phyloP scores from a whole-genome alignment of 2,329 filamentous ascomycete genomes.

The Xylariales sp. region DNA sequence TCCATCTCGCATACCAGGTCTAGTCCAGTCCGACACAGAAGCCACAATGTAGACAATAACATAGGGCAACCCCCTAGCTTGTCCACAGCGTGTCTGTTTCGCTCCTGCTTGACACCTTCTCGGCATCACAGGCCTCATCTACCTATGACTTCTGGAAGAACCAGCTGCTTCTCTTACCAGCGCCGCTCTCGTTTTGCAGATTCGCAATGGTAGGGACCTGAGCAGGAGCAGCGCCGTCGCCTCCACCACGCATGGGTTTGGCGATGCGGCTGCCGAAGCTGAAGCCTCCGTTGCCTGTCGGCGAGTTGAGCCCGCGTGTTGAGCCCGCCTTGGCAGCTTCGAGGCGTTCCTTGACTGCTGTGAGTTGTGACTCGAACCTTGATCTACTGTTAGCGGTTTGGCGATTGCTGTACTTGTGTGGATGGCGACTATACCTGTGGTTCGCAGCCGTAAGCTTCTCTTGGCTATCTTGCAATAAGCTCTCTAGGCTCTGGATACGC shows the following conservation, averaged over 20 bases:
- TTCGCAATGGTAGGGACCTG: conserved; percentile 52
- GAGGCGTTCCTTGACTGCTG: conserved; percentile 94
- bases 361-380: conserved; percentile 96
- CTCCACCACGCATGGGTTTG: conserved; percentile 63
- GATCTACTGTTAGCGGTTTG: conserved; percentile 23
- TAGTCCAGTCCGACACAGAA: conserved; percentile 1
- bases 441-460: conserved; percentile 97
- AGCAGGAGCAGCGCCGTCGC: conserved; percentile 41
- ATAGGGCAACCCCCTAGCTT: neutral
- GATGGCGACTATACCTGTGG: conserved; percentile 68
- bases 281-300: conserved; percentile 59
- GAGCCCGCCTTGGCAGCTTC: conserved; percentile 91
- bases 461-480: conserved; percentile 89
- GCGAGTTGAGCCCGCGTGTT: conserved; percentile 72
- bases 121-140: conserved; percentile 2
- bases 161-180: conserved; percentile 59
- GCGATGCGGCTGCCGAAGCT: conserved; percentile 67
- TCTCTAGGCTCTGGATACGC: conserved; percentile 90
- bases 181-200: conserved; percentile 52
- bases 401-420: neutral
- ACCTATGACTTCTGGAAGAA: conserved; percentile 61
- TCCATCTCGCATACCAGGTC: conserved; percentile 1
- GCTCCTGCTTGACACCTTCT: no score
- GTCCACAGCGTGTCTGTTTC: conserved; percentile 1
- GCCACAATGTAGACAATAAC: conserved; percentile 1